These are phyloP conservation scores for Cutaneotrichosporon cavernicola DNA, from an alignment of 1,284 basidiomycete genomes.

Conservation along the genomic window DNA sequence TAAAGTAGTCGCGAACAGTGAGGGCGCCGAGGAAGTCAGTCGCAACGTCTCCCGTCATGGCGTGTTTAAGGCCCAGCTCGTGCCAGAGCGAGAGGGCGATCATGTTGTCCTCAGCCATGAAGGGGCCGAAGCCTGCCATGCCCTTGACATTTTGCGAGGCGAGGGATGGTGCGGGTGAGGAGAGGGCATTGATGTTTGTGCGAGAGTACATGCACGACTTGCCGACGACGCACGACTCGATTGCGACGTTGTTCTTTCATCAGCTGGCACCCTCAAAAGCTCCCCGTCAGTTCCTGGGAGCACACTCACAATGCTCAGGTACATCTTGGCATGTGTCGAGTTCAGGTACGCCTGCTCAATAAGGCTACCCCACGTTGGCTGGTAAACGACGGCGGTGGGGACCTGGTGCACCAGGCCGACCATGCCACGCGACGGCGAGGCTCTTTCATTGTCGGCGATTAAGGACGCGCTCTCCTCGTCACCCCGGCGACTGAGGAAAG, in stretches of 20 bases:
- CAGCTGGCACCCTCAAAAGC: background rate
- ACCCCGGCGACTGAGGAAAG: constrained; percentile 47
- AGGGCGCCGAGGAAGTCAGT: constrained; percentile 85
- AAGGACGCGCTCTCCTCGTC: constrained; percentile 42
- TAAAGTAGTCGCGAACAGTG: constrained; percentile 74
- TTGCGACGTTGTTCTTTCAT: constrained; percentile 59
- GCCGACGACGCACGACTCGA: constrained; percentile 96
- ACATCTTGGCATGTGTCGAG: constrained; percentile 99
- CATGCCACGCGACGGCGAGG: constrained; percentile 38
- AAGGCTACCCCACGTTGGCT: constrained; percentile 69
- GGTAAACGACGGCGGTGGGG: constrained; percentile 77
- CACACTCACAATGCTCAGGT: constrained; percentile 71
- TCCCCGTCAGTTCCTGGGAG: background rate
- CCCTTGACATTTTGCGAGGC: constrained; percentile 50
- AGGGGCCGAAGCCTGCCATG: constrained; percentile 75
- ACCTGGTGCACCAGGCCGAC: constrained; percentile 95
- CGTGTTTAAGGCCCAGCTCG: constrained; percentile 78
- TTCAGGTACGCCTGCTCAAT: constrained; percentile 94
- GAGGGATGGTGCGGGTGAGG: constrained; percentile 44
- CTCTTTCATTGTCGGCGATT: constrained; percentile 31
- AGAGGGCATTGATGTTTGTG: constrained; percentile 61
- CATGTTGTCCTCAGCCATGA: constrained; percentile 95
- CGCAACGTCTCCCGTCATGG: constrained; percentile 82
- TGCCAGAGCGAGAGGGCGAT: constrained; percentile 87
- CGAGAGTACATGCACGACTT: constrained; percentile 94